Evolutionary conservation across 2,329 filamentous ascomycete genomes (phyloP).

Genomic region (Colletotrichum incanum): DNA sequence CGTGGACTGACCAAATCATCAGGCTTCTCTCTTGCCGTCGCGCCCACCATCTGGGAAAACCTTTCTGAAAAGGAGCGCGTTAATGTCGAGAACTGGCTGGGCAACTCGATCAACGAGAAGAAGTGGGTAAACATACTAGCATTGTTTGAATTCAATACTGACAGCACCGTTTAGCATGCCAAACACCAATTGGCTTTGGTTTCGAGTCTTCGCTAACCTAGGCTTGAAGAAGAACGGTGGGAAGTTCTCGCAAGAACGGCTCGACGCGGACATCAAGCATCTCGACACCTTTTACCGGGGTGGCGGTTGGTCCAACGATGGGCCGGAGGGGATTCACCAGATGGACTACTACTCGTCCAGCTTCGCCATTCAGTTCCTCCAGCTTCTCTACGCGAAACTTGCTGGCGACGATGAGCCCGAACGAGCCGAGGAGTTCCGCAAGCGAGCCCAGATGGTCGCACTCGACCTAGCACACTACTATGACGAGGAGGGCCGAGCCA

Average conservation of each 20-base stretch:
- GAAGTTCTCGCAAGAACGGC: constrained; percentile 76
- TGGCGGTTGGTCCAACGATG: constrained; percentile 87
- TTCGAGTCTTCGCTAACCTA: constrained; percentile 87
- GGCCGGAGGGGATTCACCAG: constrained; percentile 83
- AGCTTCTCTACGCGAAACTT: constrained; percentile 82
- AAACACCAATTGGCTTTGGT: constrained; percentile 82
- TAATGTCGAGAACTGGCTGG: constrained; percentile 81
- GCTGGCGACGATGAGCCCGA: constrained; percentile 77
- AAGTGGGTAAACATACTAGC: constrained; percentile 61
- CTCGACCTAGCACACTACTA: constrained; percentile 84
- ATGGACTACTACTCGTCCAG: constrained; percentile 91
- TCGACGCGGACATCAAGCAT: constrained; percentile 83
- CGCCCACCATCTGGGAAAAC: constrained; percentile 76
- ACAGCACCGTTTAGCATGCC: constrained; percentile 72
- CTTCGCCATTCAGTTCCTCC: constrained; percentile 86
- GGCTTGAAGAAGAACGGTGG: constrained; percentile 83
- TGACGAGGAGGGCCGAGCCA: constrained; percentile 78
- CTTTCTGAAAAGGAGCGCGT: constrained; percentile 73
- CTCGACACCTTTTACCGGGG: constrained; percentile 88
- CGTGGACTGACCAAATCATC: background rate
- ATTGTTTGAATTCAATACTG: background rate
- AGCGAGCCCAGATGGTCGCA: constrained; percentile 76
- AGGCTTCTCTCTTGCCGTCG: constrained; percentile 81
- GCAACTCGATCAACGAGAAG: constrained; percentile 83
- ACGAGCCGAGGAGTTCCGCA: constrained; percentile 78